phyloP scores from a whole-genome alignment of 2,329 filamentous ascomycete genomes.

The Harringtonia lauricola region DNA sequence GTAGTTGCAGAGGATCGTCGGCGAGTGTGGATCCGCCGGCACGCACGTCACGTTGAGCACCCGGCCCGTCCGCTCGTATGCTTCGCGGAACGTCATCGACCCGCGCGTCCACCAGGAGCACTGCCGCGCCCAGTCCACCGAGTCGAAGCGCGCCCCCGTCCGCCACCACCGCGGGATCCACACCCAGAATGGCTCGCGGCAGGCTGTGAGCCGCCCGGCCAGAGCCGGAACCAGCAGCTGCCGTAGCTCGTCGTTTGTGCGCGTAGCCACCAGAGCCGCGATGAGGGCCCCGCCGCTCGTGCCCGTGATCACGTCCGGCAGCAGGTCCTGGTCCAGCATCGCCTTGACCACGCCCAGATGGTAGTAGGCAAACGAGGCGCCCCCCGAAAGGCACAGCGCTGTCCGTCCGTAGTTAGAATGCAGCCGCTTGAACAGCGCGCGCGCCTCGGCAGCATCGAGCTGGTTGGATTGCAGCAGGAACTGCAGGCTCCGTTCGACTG shows the following conservation, averaged over 20 bases:
- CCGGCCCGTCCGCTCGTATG: constrained; percentile 84
- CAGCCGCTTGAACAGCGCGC: constrained; percentile 73
- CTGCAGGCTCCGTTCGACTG: constrained; percentile 54
- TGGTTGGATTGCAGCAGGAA: constrained; percentile 59
- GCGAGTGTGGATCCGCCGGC: constrained; percentile 88
- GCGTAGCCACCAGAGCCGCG: constrained; percentile 74
- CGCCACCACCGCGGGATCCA: constrained; percentile 83
- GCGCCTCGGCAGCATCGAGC: constrained; percentile 62
- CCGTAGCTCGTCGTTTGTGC: constrained; percentile 86
- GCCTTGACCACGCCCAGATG: constrained; percentile 91
- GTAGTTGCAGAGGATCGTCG: constrained; percentile 87
- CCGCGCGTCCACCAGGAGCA: constrained; percentile 86
- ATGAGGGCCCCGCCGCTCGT: constrained; percentile 91
- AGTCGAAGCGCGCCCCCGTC: constrained; percentile 90
- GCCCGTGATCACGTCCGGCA: constrained; percentile 92
- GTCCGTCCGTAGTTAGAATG: constrained; percentile 87
- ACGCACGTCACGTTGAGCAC: constrained; percentile 95
- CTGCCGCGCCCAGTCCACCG: constrained; percentile 76
- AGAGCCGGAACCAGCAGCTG: constrained; percentile 75
- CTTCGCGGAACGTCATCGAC: constrained; percentile 88
- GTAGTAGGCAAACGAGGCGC: constrained; percentile 92
- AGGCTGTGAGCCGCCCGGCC: constrained; percentile 75
- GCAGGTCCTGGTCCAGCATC: constrained; percentile 69
- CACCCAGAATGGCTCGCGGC: constrained; percentile 61
- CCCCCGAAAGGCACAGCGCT: constrained; percentile 84